phyloP scores from a whole-genome alignment of 176 grass and related monocot species.

The Poa annua region DNA sequence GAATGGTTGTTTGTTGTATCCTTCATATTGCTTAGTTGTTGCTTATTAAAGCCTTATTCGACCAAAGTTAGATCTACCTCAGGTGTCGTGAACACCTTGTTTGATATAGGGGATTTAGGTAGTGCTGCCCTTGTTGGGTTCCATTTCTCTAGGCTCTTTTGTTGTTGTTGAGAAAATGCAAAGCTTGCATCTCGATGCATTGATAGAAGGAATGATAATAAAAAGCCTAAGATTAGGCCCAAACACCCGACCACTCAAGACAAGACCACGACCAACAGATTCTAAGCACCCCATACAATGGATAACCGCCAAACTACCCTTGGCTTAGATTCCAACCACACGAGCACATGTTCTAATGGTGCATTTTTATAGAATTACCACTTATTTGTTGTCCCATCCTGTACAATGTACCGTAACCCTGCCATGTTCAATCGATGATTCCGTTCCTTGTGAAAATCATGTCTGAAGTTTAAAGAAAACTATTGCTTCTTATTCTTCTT shows the following conservation, averaged over 20 bases:
- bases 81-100: background rate
- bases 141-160: conserved; percentile 5
- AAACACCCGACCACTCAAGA: no score
- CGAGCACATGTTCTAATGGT: background rate
- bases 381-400: background rate
- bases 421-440: background rate
- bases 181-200: no score
- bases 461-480: background rate
- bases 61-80: background rate
- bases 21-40: conserved; percentile 18
- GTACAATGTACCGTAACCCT: background rate
- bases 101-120: background rate
- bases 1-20: conserved; percentile 19
- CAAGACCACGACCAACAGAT: no score
- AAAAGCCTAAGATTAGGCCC: no score
- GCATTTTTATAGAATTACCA: background rate
- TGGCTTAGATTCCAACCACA: no score
- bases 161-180: no score
- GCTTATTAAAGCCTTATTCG: background rate
- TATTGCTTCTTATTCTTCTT: conserved; percentile 24
- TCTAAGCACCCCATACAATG: no score
- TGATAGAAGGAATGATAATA: no score
- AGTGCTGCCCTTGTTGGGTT: conserved; percentile 22
- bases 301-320: no score
- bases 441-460: background rate